A percentile compares a stretch with the other conserved stretches of the same genome.
Conservation (phyloP, 31 red algal genomes). For the Asparagopsis taxiformis region DNA sequence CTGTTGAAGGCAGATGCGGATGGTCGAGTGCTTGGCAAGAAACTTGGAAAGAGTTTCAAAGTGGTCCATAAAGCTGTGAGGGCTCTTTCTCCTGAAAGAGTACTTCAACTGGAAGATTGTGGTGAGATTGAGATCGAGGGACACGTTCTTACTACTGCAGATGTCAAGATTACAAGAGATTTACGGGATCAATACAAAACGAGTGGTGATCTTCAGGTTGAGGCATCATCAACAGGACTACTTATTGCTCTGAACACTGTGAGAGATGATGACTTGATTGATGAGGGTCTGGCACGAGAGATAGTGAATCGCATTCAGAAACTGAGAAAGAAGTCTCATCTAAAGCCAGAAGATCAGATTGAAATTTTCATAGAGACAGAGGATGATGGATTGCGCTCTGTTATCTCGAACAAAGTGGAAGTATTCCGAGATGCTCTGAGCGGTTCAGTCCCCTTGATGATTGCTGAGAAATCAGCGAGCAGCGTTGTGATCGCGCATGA, state of each 20-base stretch:
- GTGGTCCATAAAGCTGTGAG: conserved; percentile 60
- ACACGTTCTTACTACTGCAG: conserved; percentile 27
- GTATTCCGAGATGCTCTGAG: conserved; percentile 43
- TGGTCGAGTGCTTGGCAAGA: conserved; percentile 77
- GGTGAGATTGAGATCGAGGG: conserved; percentile 68
- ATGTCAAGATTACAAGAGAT: conserved; percentile 79
- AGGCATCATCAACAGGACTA: conserved; percentile 71
- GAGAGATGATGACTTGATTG: conserved; percentile 53
- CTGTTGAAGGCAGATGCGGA: conserved; percentile 74
- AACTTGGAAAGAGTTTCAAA: conserved; percentile 82
- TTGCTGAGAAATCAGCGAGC: neutral
- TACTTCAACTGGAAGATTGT: conserved; percentile 59
- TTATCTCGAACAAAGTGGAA: conserved; percentile 31
- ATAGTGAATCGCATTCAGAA: conserved; percentile 95
- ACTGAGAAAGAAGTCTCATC: conserved; percentile 80
- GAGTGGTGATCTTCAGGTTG: conserved; percentile 63
- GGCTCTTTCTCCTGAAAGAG: conserved; percentile 44
- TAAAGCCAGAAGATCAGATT: conserved; percentile 73
- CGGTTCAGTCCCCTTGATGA: conserved; percentile 33
- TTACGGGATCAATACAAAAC: conserved; percentile 25
- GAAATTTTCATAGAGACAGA: conserved; percentile 75
- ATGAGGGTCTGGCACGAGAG: conserved; percentile 79
- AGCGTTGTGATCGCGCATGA: conserved; percentile 50
- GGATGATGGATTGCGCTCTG: conserved; percentile 32
- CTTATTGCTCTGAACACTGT: conserved; percentile 75